Base-by-base conservation (phyloP, 306 rosid species). In the Clitoria ternatea region DNA sequence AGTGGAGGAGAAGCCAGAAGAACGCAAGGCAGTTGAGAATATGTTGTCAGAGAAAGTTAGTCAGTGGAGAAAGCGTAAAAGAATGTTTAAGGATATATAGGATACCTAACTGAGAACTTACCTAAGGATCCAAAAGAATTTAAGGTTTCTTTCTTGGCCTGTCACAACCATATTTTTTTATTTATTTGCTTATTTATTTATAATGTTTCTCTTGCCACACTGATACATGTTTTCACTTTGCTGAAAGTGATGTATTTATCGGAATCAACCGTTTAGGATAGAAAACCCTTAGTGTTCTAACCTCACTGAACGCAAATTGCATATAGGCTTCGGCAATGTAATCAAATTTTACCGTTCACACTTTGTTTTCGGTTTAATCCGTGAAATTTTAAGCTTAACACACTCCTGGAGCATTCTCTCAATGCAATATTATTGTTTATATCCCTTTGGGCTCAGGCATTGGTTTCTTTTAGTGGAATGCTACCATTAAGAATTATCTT, bases 21-120 rank as follows among this genome's bases (percentile, higher is more conserved):
- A 94, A 49, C 90, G 96, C 12, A 78, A 82, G 83, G 85, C 68
- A 23, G 82, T 91, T 57, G 85, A 89, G 82, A 61, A 59, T 23
- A 70, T 74, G 64, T 84, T 66, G 61, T 72, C 73, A 0, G 92
- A 84, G 73, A 87, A 81, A 55, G 30, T 89, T 36, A 72, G 75
- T 64, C 99, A 89, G 63, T 94, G 99, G 99, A 88, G 92, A 79
- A 91, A 79, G 80, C 92, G 97, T 17, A 89, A 83, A 80, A 91
- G 96, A 87, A 94, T 91, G 82, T 94, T 91, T 79, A 87, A 81
- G 82, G 97, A 94, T 82, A 47, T 94, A 20, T 94, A 96, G 99
- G 96, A 89, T 71, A 74, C 95, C 87, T 94, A 37, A 94, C 95
- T 42, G 99, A 94, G 79, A 91, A 87, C 81, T 94, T 91, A 9